Base-by-base conservation (phyloP, 140 eudicot genomes). In the Bidens hawaiensis region DNA sequence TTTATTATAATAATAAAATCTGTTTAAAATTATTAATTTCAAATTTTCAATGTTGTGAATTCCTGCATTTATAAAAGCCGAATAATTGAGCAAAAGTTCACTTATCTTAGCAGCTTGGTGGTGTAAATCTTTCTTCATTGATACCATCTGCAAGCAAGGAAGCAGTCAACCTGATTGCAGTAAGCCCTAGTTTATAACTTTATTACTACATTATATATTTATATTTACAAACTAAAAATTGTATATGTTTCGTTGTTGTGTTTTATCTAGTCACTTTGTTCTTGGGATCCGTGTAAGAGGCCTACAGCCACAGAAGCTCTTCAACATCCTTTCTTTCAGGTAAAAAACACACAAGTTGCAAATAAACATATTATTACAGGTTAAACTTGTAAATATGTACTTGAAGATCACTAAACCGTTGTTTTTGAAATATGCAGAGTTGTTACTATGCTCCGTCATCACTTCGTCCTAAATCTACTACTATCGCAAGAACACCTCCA, bases 241-340 rank as follows among this genome's bases (percentile, higher is more conserved):
- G 12, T 17, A 56, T 54, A 25, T 70, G 19, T 34, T 28, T 17
- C 50, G 5, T 28, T 16, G 33, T 34, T 25, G 28, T 62, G 50
- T 31, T 26, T n/a, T n/a, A 17, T 71, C 63, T 31, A 84, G 99
- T 85, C 94, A 28, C 97, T 94, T 46, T 94, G 99, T 75, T 81
- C 90, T 4, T 94, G 99, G 99, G 90, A 94, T 79, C 99, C 99
- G 34, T 62, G 79, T 76, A 88, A 85, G 86, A 83, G 99, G 81
- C 99, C 97, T 33, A 81, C 97, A 48, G 99, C 96, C 41, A 27
- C 64, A 42, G 99, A 93, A 78, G 97, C 78, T 63, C 95, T 93
- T 81, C 99, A 88, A 60, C 99, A 93, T 78, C 98, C 96, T 46
- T 91, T 91, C 77, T 91, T 91, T 71, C 96, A 91, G 96, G 99